Evolutionary conservation across 495 filamentous ascomycete species (phyloP).

Genomic region (Choiromyces venosus): DNA sequence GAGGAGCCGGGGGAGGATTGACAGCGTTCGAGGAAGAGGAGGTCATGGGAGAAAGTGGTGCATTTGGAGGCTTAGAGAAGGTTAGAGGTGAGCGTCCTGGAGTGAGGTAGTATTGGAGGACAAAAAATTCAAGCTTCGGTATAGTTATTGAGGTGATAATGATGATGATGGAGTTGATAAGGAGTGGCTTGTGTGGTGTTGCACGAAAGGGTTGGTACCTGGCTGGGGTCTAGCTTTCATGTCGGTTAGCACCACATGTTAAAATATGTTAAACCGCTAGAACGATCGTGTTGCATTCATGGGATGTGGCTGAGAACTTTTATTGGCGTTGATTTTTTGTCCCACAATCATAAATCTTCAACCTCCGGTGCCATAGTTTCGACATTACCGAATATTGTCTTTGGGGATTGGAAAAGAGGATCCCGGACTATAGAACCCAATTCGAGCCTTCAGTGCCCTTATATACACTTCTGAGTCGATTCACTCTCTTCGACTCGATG

Average conservation of each 20-base stretch:
- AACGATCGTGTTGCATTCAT: background rate
- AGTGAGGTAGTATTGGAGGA: slow-evolving; percentile 41
- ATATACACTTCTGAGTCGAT: background rate
- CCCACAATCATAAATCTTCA: background rate
- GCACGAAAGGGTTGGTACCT: background rate
- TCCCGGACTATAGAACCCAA: background rate
- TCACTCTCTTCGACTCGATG: background rate
- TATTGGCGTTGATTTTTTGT: background rate
- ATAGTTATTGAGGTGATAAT: background rate
- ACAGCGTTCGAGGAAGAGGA: slow-evolving; percentile 37
- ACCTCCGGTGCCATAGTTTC: background rate
- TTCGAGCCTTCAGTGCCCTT: background rate
- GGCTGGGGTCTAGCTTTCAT: background rate
- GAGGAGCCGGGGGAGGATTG: slow-evolving; percentile 25
- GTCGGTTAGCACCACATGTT: background rate
- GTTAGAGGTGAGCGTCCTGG: slow-evolving; percentile 25
- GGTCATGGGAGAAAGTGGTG: slow-evolving; percentile 44
- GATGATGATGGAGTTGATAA: background rate
- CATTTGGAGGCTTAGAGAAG: slow-evolving; percentile 44
- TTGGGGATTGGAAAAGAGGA: background rate
- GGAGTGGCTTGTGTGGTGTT: background rate
- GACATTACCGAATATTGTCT: background rate
- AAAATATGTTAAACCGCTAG: background rate
- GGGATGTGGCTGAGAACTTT: background rate
- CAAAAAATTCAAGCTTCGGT: background rate